Base-by-base conservation (phyloP, 371 early-diverging fungal species). In the Mortierella sp. region DNA sequence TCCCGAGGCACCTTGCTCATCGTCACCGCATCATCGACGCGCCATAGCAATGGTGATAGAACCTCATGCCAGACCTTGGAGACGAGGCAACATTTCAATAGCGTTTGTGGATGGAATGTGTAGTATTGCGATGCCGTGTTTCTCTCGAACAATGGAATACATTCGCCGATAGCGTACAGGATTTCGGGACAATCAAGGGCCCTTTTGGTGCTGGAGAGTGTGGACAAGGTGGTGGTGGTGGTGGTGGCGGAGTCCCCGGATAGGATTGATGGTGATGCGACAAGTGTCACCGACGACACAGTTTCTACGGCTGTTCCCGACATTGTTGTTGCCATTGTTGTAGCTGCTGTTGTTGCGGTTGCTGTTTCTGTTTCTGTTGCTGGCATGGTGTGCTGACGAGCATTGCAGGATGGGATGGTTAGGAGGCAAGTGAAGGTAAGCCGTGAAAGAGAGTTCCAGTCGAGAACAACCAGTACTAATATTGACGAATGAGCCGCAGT, bases 1-100 rank as follows among this genome's bases (percentile, higher is more conserved):
- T 8, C 41, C 19, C 2, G n/a, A 14, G 59, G 50, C 14, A 49
- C 41, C 5, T 10, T 31, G 3, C 6, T 21, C 41, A 41, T 50
- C 3, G 19, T 2, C 5, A 8, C 1, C 2, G 49, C 1, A 10
- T 58, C 50, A 40, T 58, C 27, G 16, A 28, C 59, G 16, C 43
- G 59, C 59, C 59, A 58, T 7, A 58, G 1, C 8, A 58, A 49
- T 0, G 59, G 59, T 22, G 49, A 17, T 8, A 58, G 27, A 17
- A 40, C 19, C 25, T 49, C n/a, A 27, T 40, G 49, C 59, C 59
- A 58, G 41, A 40, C 19, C n/a, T 58, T 58, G 12, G 59, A 58
- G 50, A 58, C 59, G n/a, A 39, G 59, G 22, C 50, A 49, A 22
- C 48, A 48, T 9, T 17, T 6, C 14, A 48, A 34, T 13, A 48